Conservation (phyloP, 2,329 filamentous ascomycete species). For the Ophiosphaerella narmari region DNA sequence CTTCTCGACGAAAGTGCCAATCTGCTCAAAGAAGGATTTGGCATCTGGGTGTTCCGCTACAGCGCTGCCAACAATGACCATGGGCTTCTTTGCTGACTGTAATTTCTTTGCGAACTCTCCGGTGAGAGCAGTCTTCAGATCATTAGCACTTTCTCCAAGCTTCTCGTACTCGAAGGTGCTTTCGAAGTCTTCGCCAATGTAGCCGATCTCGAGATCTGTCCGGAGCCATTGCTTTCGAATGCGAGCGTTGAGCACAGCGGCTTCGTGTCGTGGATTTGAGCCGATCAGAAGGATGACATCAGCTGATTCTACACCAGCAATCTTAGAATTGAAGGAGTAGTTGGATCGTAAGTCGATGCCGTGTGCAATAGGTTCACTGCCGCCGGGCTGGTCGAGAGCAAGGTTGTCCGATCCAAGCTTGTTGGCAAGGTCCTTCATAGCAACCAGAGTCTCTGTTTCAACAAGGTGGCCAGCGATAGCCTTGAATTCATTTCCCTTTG, state of each 20-base stretch:
- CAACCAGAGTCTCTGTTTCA: slow-evolving; percentile 91
- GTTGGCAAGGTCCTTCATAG: slow-evolving; percentile 97
- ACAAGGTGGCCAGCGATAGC: slow-evolving; percentile 87
- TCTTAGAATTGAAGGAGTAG: slow-evolving; percentile 95
- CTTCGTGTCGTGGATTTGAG: slow-evolving; percentile 94
- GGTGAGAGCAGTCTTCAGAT: slow-evolving; percentile 82
- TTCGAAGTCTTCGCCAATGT: slow-evolving; percentile 88
- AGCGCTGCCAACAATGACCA: slow-evolving; percentile 94
- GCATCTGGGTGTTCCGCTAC: slow-evolving; percentile 90
- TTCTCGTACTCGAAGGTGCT: slow-evolving; percentile 97
- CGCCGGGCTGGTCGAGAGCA: slow-evolving; percentile 85
- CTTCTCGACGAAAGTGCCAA: slow-evolving; percentile 92
- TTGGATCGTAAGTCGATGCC: slow-evolving; percentile 92
- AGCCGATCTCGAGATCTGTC: slow-evolving; percentile 89
- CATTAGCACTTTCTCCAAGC: slow-evolving; percentile 76
- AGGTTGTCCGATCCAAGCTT: slow-evolving; percentile 95
- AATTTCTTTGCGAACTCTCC: slow-evolving; percentile 94
- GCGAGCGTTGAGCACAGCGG: slow-evolving; percentile 90
- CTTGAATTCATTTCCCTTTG: slow-evolving; percentile 94
- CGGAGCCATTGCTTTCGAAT: slow-evolving; percentile 98
- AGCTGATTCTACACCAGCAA: slow-evolving; percentile 90
- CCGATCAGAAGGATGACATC: slow-evolving; percentile 91
- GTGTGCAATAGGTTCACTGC: slow-evolving; percentile 83
- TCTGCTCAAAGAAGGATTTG: slow-evolving; percentile 89
- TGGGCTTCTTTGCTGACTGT: slow-evolving; percentile 81